Percentiles rank a stretch among this genome's conserved stretches.
Conservation (phyloP, 768 basidiomycete genomes). For the Leccinum barrowsii region DNA sequence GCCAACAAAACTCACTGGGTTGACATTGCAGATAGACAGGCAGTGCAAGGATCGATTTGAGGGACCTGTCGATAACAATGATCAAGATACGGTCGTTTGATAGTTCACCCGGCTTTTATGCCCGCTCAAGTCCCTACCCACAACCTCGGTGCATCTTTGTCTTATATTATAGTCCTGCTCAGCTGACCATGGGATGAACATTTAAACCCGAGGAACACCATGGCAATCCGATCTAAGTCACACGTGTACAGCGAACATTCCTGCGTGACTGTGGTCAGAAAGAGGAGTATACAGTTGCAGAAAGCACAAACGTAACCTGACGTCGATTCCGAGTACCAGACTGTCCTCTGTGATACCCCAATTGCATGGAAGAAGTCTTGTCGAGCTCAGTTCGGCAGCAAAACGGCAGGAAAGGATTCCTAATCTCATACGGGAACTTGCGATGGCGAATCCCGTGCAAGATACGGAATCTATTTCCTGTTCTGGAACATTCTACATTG, state of each 20-base stretch:
- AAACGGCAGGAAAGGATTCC: not conserved
- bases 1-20: slow-evolving; percentile 4
- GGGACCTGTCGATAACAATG: not conserved
- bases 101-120: not conserved
- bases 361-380: too few species aligned
- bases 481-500: not conserved
- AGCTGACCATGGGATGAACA: not conserved
- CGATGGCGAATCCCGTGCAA: not conserved
- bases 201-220: not conserved
- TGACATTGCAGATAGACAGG: slow-evolving; percentile 6
- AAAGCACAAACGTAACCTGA: too few species aligned
- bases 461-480: not conserved
- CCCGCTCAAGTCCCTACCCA: not conserved
- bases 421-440: not conserved
- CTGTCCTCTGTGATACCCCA: too few species aligned
- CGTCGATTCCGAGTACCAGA: too few species aligned
- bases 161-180: not conserved
- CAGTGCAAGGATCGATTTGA: not conserved
- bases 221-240: not conserved
- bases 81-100: not conserved
- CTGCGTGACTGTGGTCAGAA: not conserved
- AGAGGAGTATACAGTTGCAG: not conserved
- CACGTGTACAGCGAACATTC: not conserved
- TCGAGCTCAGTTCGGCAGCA: not conserved
- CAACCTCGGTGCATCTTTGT: not conserved